phyloP scores from a whole-genome alignment of 129 eudicot genomes.

The Helichrysum umbraculigerum region DNA sequence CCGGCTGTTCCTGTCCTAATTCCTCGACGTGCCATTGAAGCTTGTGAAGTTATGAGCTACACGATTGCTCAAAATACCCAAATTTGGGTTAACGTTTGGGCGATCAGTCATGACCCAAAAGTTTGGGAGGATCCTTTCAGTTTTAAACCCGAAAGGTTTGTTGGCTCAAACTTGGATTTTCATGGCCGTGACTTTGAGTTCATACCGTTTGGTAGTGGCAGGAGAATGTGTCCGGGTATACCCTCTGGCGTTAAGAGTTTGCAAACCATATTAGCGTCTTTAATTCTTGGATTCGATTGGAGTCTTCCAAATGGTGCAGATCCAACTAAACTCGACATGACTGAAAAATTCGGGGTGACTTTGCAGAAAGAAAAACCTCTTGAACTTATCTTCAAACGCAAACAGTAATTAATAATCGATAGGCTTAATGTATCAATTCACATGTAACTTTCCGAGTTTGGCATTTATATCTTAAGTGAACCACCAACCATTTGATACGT shows the following conservation, averaged over 20 bases:
- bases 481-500: too few species aligned
- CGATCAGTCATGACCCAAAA: constrained; percentile 39
- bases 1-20: constrained; percentile 44
- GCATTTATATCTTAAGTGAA: too few species aligned
- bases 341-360: constrained; percentile 30
- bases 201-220: constrained; percentile 48
- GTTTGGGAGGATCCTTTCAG: constrained; percentile 39
- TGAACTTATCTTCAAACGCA: constrained; percentile 18
- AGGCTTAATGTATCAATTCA: not conserved
- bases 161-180: constrained; percentile 32
- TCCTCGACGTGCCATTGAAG: constrained; percentile 31
- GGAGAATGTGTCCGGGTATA: constrained; percentile 48
- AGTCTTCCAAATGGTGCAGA: constrained; percentile 22
- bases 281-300: constrained; percentile 39
- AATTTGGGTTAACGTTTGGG: constrained; percentile 47
- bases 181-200: constrained; percentile 31
- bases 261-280: constrained; percentile 34
- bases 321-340: constrained; percentile 30
- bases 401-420: not conserved
- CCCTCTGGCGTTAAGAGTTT: constrained; percentile 28
- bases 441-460: not conserved
- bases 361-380: constrained; percentile 23
- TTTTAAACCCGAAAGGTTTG: constrained; percentile 37
- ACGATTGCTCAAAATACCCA: constrained; percentile 35
- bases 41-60: constrained; percentile 40